Conservation (phyloP, 1,284 basidiomycete species). For the Cystobasidium sp. region DNA sequence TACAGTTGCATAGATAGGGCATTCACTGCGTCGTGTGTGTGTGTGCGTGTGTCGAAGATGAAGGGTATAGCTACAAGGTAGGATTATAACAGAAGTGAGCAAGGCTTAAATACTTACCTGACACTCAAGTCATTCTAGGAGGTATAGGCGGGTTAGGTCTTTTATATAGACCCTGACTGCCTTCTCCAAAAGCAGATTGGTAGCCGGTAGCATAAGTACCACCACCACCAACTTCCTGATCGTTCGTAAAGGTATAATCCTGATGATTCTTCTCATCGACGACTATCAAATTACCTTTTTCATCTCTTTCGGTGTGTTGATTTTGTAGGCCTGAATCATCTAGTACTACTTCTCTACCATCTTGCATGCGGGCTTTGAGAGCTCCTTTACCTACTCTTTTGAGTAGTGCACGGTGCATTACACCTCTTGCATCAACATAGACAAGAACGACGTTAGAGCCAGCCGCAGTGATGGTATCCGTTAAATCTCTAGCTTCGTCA, state of each 20-base stretch:
- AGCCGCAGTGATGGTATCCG: conserved; percentile 51
- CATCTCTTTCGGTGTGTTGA: conserved; percentile 42
- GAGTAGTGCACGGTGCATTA: conserved; percentile 53
- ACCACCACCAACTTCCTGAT: neutral
- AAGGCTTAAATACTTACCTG: no score
- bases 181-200: conserved; percentile 13
- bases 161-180: neutral
- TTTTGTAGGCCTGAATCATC: conserved; percentile 35
- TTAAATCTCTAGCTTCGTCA: conserved; percentile 53
- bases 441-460: conserved; percentile 54
- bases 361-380: conserved; percentile 50
- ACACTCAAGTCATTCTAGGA: conserved; percentile 6
- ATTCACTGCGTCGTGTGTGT: no score
- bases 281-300: conserved; percentile 36
- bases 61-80: no score
- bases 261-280: conserved; percentile 26
- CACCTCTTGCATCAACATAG: conserved; percentile 55
- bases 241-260: conserved; percentile 18
- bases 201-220: conserved; percentile 8
- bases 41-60: no score
- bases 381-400: conserved; percentile 54
- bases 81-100: no score
- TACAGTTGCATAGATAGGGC: no score
- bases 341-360: conserved; percentile 44
- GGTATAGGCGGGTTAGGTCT: conserved; percentile 8